phyloP scores from a whole-genome alignment of 306 rosid genomes.

The Fragaria nilgerrensis region DNA sequence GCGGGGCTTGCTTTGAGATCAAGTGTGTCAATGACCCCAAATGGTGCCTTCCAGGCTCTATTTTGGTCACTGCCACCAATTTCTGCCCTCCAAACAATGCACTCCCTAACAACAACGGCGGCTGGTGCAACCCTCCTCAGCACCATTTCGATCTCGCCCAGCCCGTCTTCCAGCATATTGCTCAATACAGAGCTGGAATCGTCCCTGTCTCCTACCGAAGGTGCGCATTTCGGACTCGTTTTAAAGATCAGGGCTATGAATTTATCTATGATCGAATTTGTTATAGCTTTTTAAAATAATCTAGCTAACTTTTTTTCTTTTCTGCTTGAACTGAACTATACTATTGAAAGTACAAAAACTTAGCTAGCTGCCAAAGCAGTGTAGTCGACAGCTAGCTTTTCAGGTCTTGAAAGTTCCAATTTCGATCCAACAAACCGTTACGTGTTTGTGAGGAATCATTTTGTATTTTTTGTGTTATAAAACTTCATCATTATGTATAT shows the following conservation, averaged over 20 bases:
- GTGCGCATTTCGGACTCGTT: slow-evolving; percentile 21
- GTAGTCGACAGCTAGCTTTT: background rate
- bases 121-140: slow-evolving; percentile 87
- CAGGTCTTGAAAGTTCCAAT: background rate
- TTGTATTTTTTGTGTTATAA: background rate
- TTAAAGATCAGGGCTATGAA: background rate
- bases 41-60: slow-evolving; percentile 60
- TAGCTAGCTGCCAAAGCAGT: background rate
- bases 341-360: background rate
- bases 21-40: slow-evolving; percentile 49
- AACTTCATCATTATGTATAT: background rate
- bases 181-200: slow-evolving; percentile 64
- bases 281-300: too few species aligned
- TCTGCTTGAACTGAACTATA: background rate
- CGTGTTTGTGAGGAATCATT: background rate
- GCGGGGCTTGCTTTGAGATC: slow-evolving; percentile 80
- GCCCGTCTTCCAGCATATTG: slow-evolving; percentile 65
- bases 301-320: background rate
- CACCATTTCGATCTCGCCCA: slow-evolving; percentile 81
- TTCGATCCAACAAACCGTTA: background rate
- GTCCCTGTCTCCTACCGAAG: slow-evolving; percentile 66
- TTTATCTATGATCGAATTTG: too few species aligned
- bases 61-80: slow-evolving; percentile 71
- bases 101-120: slow-evolving; percentile 66
- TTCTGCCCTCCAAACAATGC: slow-evolving; percentile 83